These are phyloP conservation scores for Alternaria novae-zelandiae DNA, from an alignment of 2,329 filamentous ascomycete species.

Conservation along the genomic window DNA sequence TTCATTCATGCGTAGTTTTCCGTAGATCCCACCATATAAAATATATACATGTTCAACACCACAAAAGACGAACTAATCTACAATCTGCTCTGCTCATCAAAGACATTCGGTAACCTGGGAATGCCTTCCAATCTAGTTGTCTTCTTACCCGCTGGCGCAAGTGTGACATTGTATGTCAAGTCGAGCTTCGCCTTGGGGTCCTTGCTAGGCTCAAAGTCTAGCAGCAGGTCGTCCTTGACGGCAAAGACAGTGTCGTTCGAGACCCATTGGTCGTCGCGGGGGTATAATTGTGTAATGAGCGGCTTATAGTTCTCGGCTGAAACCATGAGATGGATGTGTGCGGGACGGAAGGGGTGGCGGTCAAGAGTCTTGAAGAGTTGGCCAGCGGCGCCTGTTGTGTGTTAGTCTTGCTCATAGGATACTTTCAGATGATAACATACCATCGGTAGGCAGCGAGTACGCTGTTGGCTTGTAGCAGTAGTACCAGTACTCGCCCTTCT, in stretches of 20 bases:
- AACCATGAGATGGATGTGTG: constrained; percentile 65
- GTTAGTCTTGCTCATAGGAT: neutral
- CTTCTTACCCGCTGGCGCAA: constrained; percentile 53
- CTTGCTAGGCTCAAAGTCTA: constrained; percentile 62
- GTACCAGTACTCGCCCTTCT: constrained; percentile 73
- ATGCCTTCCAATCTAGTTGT: constrained; percentile 41
- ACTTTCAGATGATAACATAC: constrained; percentile 27
- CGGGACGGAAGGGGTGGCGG: constrained; percentile 66
- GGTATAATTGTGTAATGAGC: constrained; percentile 65
- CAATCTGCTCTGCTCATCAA: constrained; percentile 33
- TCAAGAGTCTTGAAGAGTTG: constrained; percentile 61
- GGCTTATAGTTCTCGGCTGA: constrained; percentile 63
- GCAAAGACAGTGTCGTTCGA: constrained; percentile 66
- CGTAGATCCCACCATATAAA: constrained; percentile 18
- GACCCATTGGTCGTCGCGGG: constrained; percentile 64
- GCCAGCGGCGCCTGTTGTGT: constrained; percentile 55
- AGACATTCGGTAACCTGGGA: constrained; percentile 37
- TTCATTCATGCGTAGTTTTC: neutral
- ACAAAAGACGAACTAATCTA: constrained; percentile 18
- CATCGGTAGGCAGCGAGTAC: constrained; percentile 73
- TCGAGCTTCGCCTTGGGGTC: constrained; percentile 63
- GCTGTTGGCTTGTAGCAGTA: constrained; percentile 78
- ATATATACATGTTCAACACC: constrained; percentile 15
- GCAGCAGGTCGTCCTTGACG: constrained; percentile 66
- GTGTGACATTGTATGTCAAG: constrained; percentile 66